These are phyloP conservation scores for Tubosaeta brunneosetosa DNA, from an alignment of 768 basidiomycete species.

Conservation along the genomic window DNA sequence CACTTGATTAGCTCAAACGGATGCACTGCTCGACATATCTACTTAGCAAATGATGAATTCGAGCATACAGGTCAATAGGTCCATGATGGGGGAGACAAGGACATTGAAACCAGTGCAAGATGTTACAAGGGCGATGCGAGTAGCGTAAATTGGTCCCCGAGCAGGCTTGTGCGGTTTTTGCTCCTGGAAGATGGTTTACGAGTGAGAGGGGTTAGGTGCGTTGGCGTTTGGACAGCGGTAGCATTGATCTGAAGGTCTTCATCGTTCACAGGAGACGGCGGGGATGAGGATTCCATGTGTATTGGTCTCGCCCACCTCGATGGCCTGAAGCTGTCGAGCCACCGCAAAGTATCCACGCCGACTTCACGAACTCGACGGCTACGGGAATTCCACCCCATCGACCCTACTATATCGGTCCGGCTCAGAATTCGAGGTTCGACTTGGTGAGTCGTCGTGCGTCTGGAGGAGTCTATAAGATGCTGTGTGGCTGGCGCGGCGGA, in stretches of 20 bases:
- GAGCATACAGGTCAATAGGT: neutral
- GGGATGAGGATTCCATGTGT: conserved; percentile 29
- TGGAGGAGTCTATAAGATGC: conserved; percentile 16
- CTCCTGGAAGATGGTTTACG: conserved; percentile 58
- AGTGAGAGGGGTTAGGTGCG: conserved; percentile 52
- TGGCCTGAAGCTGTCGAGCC: conserved; percentile 63
- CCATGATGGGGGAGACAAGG: neutral
- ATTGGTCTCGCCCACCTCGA: conserved; percentile 50
- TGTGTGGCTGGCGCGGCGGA: conserved; percentile 58
- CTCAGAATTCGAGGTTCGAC: conserved; percentile 36
- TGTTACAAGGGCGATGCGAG: conserved; percentile 14
- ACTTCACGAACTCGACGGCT: conserved; percentile 60
- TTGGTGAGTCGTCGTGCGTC: conserved; percentile 15
- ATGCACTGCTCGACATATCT: conserved; percentile 1
- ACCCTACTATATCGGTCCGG: conserved; percentile 35
- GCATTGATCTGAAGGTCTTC: conserved; percentile 35
- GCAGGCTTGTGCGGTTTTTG: conserved; percentile 49
- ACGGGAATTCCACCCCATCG: conserved; percentile 56
- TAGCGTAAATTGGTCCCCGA: conserved; percentile 25
- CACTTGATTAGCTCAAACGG: neutral
- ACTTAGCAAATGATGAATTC: conserved; percentile 4
- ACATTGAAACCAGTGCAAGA: conserved; percentile 3
- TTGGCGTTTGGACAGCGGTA: conserved; percentile 27
- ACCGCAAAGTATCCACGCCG: conserved; percentile 54
- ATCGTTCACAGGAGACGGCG: conserved; percentile 32